Conservation (phyloP, 768 basidiomycete genomes). For the Tulasnella sp. region DNA sequence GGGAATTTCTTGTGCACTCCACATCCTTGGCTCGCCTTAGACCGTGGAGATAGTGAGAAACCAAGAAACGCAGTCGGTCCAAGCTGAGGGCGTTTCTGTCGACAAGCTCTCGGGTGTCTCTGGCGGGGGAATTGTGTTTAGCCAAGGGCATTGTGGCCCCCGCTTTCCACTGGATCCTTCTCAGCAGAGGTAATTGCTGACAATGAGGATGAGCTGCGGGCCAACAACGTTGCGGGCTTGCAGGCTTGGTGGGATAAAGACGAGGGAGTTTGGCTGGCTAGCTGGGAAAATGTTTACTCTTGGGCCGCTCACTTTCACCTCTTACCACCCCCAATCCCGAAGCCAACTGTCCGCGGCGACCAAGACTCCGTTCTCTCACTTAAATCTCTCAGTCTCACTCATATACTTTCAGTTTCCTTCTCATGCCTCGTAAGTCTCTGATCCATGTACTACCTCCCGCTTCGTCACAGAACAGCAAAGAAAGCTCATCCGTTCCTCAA, state of each 20-base stretch:
- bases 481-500: not conserved
- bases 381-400: not conserved
- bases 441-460: not conserved
- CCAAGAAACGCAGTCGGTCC: not conserved
- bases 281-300: not conserved
- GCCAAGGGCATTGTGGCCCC: not conserved
- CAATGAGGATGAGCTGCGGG: not conserved
- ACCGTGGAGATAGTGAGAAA: not conserved
- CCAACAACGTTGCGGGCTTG: not conserved
- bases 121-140: not conserved
- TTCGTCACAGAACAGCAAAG: not conserved
- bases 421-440: not conserved
- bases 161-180: not conserved
- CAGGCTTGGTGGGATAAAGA: not conserved
- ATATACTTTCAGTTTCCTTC: not conserved
- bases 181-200: not conserved
- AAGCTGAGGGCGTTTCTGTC: not conserved
- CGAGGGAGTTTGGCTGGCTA: constrained; percentile 7
- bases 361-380: not conserved
- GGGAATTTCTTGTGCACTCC: not conserved
- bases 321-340: not conserved
- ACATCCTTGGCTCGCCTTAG: not conserved
- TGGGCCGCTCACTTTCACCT: not conserved
- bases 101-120: not conserved
- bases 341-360: not conserved